phyloP scores from a whole-genome alignment of 306 rosid genomes.

The Corylus avellana region DNA sequence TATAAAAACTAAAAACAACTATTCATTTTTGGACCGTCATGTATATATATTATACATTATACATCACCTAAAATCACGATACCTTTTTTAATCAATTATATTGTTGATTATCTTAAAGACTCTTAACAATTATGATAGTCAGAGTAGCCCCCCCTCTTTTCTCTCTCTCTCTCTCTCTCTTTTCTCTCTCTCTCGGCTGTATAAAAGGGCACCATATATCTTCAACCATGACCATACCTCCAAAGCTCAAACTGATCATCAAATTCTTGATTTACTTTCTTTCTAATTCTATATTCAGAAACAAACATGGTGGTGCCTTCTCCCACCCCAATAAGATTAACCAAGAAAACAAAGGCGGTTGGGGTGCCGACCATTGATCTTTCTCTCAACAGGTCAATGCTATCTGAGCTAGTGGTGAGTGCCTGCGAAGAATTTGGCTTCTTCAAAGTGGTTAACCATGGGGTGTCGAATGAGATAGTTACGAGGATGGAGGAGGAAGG shows the following conservation, averaged over 20 bases:
- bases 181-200: slow-evolving; percentile 5
- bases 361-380: slow-evolving; percentile 86
- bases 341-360: slow-evolving; percentile 61
- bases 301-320: slow-evolving; percentile 58
- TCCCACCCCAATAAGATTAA: slow-evolving; percentile 48
- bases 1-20: not conserved
- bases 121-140: not conserved
- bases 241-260: slow-evolving; percentile 14
- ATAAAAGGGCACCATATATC: slow-evolving; percentile 24
- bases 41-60: not conserved
- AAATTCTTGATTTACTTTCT: slow-evolving; percentile 1
- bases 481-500: slow-evolving; percentile 60
- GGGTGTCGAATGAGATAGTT: slow-evolving; percentile 54
- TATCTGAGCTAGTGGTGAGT: slow-evolving; percentile 46
- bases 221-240: slow-evolving; percentile 25
- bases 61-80: slow-evolving; percentile 25
- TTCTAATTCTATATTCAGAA: not conserved
- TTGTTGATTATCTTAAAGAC: not conserved
- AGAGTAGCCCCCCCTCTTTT: not conserved
- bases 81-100: slow-evolving; percentile 8
- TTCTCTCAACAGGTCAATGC: slow-evolving; percentile 50
- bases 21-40: slow-evolving; percentile 23
- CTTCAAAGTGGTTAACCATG: slow-evolving; percentile 85
- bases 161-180: slow-evolving; percentile 4
- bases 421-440: slow-evolving; percentile 82